These are phyloP conservation scores for Penicillium pulvis DNA, from an alignment of 495 filamentous ascomycete genomes.

Conservation along the genomic window DNA sequence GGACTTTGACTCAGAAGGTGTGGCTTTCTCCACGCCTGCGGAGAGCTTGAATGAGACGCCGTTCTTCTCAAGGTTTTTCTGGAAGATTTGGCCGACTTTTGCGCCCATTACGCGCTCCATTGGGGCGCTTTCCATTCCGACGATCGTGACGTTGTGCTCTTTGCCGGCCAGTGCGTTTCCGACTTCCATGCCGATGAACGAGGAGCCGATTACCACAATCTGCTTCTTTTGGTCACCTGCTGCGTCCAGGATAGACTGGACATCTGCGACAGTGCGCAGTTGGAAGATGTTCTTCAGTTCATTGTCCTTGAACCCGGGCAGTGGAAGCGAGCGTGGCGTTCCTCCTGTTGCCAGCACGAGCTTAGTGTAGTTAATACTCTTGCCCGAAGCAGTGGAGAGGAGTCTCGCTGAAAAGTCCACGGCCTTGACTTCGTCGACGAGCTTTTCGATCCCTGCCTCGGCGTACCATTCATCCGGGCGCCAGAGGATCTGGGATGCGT, in stretches of 20 bases:
- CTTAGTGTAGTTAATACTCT: constrained; percentile 76
- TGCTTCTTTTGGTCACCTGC: constrained; percentile 84
- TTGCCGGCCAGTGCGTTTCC: constrained; percentile 70
- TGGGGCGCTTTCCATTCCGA: constrained; percentile 89
- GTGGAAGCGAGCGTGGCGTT: constrained; percentile 71
- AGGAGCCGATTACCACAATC: constrained; percentile 85
- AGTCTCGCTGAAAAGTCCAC: constrained; percentile 76
- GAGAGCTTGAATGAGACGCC: constrained; percentile 86
- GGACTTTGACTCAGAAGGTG: constrained; percentile 62
- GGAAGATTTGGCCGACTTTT: constrained; percentile 78
- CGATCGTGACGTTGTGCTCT: constrained; percentile 78
- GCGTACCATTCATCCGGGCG: constrained; percentile 77
- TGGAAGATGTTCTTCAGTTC: constrained; percentile 84
- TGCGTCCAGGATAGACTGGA: constrained; percentile 71
- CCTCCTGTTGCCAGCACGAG: constrained; percentile 89
- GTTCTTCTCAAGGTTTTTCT: constrained; percentile 72
- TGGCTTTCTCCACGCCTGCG: constrained; percentile 79
- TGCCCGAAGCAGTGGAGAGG: constrained; percentile 71
- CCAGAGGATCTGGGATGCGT: constrained; percentile 74
- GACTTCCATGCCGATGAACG: constrained; percentile 97
- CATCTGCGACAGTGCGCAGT: constrained; percentile 73
- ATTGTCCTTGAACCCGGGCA: constrained; percentile 72
- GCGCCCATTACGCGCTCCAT: constrained; percentile 86
- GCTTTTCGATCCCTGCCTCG: constrained; percentile 67
- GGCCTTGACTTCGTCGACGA: constrained; percentile 72